A percentile compares a stretch with the other conserved stretches of the same genome.
These are phyloP conservation scores for Phycomyces nitens DNA, from an alignment of 192 early-diverging fungal species.

Conservation along the genomic window DNA sequence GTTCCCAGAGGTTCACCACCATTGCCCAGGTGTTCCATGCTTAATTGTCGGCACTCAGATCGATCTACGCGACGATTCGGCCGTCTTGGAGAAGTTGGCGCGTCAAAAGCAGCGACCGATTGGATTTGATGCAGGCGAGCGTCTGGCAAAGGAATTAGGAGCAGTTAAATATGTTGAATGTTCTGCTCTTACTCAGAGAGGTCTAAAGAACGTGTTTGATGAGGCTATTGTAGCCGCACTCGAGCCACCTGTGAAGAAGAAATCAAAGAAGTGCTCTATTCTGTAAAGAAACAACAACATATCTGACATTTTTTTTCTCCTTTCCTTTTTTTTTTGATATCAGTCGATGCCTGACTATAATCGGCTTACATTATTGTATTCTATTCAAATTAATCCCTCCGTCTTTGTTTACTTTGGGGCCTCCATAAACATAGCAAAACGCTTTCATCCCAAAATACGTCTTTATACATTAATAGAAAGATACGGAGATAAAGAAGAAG, in stretches of 20 bases:
- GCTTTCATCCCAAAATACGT: background rate
- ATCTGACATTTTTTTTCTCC: slow-evolving; percentile 8
- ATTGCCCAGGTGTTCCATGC: slow-evolving; percentile 93
- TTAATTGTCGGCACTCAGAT: slow-evolving; percentile 89
- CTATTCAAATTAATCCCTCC: background rate
- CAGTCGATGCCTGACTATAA: too few relatives aligned
- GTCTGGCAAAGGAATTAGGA: slow-evolving; percentile 75
- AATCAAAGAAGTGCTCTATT: slow-evolving; percentile 76
- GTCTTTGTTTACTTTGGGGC: background rate
- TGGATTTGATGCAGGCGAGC: slow-evolving; percentile 72
- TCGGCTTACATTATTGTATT: background rate
- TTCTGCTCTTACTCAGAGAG: slow-evolving; percentile 86
- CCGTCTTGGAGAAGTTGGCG: slow-evolving; percentile 72
- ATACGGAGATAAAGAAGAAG: background rate
- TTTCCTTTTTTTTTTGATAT: slow-evolving; percentile 2
- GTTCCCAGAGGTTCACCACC: slow-evolving; percentile 94
- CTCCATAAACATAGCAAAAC: background rate
- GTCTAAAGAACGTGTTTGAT: slow-evolving; percentile 91
- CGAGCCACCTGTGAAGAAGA: slow-evolving; percentile 80
- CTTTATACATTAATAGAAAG: background rate
- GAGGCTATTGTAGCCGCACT: slow-evolving; percentile 97
- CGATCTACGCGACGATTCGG: slow-evolving; percentile 86
- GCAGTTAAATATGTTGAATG: slow-evolving; percentile 95
- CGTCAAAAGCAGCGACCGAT: slow-evolving; percentile 84
- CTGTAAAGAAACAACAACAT: slow-evolving; percentile 48